Evolutionary conservation across 257 asterid species (phyloP).

Genomic region (Echium plantagineum): DNA sequence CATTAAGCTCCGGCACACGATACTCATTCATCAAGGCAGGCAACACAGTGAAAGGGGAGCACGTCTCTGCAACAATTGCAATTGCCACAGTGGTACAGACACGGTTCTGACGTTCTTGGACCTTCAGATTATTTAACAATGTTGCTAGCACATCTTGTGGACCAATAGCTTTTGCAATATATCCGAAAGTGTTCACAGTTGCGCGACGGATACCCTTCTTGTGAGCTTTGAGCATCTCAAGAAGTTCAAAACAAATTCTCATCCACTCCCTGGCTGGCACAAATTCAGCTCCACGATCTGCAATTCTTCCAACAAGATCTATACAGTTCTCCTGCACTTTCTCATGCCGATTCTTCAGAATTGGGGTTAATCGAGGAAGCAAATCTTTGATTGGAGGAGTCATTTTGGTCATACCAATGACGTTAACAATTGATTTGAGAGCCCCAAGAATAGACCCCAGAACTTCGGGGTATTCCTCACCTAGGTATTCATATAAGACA

Average conservation of each 20-base stretch:
- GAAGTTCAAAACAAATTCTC: conserved; percentile 89
- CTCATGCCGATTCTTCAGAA: conserved; percentile 87
- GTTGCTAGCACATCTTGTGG: conserved; percentile 92
- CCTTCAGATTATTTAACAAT: conserved; percentile 72
- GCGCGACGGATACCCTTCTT: conserved; percentile 92
- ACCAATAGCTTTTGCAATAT: conserved; percentile 83
- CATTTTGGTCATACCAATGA: conserved; percentile 92
- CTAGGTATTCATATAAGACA: conserved; percentile 70
- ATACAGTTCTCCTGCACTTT: conserved; percentile 88
- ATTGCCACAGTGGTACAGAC: conserved; percentile 97
- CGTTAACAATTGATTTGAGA: conserved; percentile 81
- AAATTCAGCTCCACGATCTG: conserved; percentile 88
- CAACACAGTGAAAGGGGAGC: conserved; percentile 77
- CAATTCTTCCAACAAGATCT: conserved; percentile 84
- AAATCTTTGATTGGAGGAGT: conserved; percentile 87
- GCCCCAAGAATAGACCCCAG: conserved; percentile 83
- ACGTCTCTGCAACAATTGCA: conserved; percentile 88
- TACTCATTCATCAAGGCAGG: conserved; percentile 89
- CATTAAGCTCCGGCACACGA: conserved; percentile 87
- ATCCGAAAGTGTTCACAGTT: conserved; percentile 81
- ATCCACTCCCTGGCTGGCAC: conserved; percentile 96
- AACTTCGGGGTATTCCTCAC: conserved; percentile 91
- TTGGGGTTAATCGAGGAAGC: conserved; percentile 89
- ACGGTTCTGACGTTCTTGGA: conserved; percentile 88
- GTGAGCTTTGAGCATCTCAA: conserved; percentile 94